Evolutionary conservation across 1,284 basidiomycete species (phyloP), one percentile per base, ranked within the genome.

Genomic region (Puccinia polysora): DNA sequence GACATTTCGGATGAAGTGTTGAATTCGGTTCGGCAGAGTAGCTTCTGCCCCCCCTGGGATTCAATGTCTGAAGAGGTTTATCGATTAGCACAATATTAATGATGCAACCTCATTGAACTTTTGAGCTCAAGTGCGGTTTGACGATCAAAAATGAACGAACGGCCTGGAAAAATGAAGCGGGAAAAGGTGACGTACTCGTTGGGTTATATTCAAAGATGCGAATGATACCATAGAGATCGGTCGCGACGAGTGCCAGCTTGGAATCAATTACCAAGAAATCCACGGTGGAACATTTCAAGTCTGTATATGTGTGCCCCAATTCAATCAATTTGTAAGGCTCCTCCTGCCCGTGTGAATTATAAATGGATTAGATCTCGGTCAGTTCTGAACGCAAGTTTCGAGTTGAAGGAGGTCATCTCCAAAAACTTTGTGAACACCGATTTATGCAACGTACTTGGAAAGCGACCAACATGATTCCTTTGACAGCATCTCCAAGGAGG

Each of bases 281-380:
- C 0, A 87, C 86, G 38, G 82, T 84, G 73, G 85, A 86, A 23
- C 86, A 82, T 63, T 82, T 84, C 45, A 85, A 28, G 45, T 71
- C 68, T 1, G 63, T 49, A 83, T 32, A 88, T 83, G 77, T 97
- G 93, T 90, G 91, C 2, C 86, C 87, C 53, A 98, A 82, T 14
- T 89, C 80, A 14, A 89, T 85, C 25, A 97, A 86, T 78, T 94
- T 94, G 82, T 91, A 97, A 1, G 95, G 96, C 75, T 95, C 90
- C 82, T 98, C 94, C 89, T 96, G 34, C n/a, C n/a, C n/a, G n/a
- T n/a, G n/a, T n/a, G n/a, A n/a, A n/a, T n/a, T n/a, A n/a, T n/a
- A n/a, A n/a, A n/a, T n/a, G n/a, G n/a, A n/a, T n/a, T n/a, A n/a
- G n/a, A n/a, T n/a, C n/a, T n/a, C n/a, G n/a, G n/a, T n/a, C n/a